phyloP scores from a whole-genome alignment of 495 filamentous ascomycete species.

The Cairneyella variabilis region DNA sequence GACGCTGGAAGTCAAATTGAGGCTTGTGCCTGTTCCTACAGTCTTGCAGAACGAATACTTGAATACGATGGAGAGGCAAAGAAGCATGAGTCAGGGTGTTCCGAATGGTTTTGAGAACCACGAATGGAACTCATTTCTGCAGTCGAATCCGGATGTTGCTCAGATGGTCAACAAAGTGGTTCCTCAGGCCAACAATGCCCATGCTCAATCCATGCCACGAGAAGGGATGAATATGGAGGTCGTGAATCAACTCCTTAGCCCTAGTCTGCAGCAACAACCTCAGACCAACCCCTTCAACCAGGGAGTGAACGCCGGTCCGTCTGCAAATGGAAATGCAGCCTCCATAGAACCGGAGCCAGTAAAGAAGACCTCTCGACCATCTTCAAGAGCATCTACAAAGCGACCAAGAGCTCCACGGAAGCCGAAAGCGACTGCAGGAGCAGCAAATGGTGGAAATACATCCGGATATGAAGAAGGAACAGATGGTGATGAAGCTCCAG shows the following conservation, averaged over 20 bases:
- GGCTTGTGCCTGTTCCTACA: constrained; percentile 76
- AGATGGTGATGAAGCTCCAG: constrained; percentile 57
- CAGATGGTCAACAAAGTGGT: constrained; percentile 15
- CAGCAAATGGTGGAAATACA: constrained; percentile 42
- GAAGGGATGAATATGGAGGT: constrained; percentile 30
- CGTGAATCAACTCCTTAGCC: constrained; percentile 28
- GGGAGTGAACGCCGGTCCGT: constrained; percentile 2
- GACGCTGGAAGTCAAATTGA: constrained; percentile 90
- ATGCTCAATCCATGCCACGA: constrained; percentile 29
- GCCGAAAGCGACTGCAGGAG: constrained; percentile 37
- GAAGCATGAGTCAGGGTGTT: constrained; percentile 42
- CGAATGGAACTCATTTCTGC: constrained; percentile 62
- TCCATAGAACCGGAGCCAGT: neutral
- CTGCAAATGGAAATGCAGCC: constrained; percentile 1
- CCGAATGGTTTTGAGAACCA: constrained; percentile 64
- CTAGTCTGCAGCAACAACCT: constrained; percentile 13
- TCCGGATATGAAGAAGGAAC: constrained; percentile 71
- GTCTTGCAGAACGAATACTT: constrained; percentile 67
- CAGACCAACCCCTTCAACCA: constrained; percentile 14
- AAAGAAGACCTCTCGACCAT: constrained; percentile 29
- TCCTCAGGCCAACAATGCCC: neutral
- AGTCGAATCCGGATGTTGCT: constrained; percentile 49
- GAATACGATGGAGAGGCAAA: constrained; percentile 52
- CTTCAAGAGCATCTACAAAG: constrained; percentile 42
- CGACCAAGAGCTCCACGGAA: constrained; percentile 38